A percentile compares a stretch with the other conserved stretches of the same genome.
Conservation (phyloP, 2,329 filamentous ascomycete species). For the Magnaporthiopsis incrustans region DNA sequence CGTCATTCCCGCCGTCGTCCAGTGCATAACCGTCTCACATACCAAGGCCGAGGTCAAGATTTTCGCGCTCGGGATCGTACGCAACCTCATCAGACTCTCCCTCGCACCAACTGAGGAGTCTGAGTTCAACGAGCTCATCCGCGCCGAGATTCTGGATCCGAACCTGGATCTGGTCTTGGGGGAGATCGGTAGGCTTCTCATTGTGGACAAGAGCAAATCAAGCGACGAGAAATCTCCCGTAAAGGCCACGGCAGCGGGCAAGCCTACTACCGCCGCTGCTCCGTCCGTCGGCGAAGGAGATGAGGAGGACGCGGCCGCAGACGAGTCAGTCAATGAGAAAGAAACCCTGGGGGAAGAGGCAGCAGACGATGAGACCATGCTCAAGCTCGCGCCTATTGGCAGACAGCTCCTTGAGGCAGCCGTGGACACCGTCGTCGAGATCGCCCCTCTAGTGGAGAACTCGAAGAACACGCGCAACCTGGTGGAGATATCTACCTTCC, state of each 20-base stretch:
- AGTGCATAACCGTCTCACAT: conserved; percentile 62
- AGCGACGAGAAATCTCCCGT: neutral
- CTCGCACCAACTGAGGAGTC: conserved; percentile 45
- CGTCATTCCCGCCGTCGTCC: conserved; percentile 63
- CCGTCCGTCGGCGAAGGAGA: neutral
- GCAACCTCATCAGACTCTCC: conserved; percentile 56
- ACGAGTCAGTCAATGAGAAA: neutral
- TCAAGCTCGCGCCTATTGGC: conserved; percentile 29
- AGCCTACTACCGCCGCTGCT: too few species aligned
- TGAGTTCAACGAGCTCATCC: conserved; percentile 49
- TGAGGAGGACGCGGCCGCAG: neutral
- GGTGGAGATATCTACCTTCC: conserved; percentile 69
- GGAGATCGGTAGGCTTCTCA: conserved; percentile 59
- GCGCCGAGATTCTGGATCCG: conserved; percentile 45
- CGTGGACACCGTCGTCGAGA: conserved; percentile 69
- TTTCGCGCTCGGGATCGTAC: conserved; percentile 70
- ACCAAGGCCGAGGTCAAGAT: conserved; percentile 72
- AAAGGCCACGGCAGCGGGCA: neutral
- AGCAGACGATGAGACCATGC: neutral
- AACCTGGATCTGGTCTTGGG: conserved; percentile 54
- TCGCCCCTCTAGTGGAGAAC: conserved; percentile 62
- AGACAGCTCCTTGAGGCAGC: conserved; percentile 72
- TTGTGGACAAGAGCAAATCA: conserved; percentile 2
- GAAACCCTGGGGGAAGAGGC: neutral
- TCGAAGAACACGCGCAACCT: conserved; percentile 66